Evolutionary conservation across 768 basidiomycete genomes (phyloP).

Genomic region (Pleurotus platypus): DNA sequence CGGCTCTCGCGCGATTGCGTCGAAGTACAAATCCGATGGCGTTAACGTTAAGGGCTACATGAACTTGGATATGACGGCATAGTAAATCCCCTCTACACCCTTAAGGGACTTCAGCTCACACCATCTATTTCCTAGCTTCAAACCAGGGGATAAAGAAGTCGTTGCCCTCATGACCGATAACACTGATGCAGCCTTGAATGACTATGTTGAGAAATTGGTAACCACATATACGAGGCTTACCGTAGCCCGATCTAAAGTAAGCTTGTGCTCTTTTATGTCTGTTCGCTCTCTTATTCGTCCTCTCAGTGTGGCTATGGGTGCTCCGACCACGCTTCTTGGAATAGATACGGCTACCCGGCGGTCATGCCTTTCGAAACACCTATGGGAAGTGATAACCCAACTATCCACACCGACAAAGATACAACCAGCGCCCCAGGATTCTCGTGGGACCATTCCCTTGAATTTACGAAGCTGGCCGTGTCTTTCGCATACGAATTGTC

Average conservation of each 20-base stretch:
- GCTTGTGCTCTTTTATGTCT: constrained; percentile 10
- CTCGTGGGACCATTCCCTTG: constrained; percentile 46
- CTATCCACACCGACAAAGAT: constrained; percentile 39
- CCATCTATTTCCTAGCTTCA: constrained; percentile 32
- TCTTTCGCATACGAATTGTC: constrained; percentile 55
- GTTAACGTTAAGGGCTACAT: constrained; percentile 47
- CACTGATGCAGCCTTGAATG: constrained; percentile 35
- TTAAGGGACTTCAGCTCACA: not conserved
- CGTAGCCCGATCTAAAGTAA: constrained; percentile 33
- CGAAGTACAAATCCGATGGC: constrained; percentile 40
- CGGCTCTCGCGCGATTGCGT: constrained; percentile 53
- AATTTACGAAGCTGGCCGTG: constrained; percentile 59
- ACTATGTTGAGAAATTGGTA: constrained; percentile 39
- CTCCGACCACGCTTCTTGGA: constrained; percentile 46
- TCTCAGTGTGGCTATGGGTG: constrained; percentile 36
- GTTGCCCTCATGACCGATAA: constrained; percentile 37
- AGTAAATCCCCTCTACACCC: constrained; percentile 18
- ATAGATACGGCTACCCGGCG: constrained; percentile 35
- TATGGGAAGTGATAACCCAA: constrained; percentile 39
- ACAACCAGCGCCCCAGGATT: constrained; percentile 44
- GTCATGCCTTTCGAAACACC: constrained; percentile 42
- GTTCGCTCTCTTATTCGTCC: not conserved
- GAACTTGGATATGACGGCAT: constrained; percentile 39
- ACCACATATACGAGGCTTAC: constrained; percentile 32
- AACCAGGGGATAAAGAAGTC: constrained; percentile 38